A percentile compares a stretch with the other conserved stretches of the same genome.
Conservation (phyloP, 148 eudicot genomes). For the Limonium bicolor region DNA sequence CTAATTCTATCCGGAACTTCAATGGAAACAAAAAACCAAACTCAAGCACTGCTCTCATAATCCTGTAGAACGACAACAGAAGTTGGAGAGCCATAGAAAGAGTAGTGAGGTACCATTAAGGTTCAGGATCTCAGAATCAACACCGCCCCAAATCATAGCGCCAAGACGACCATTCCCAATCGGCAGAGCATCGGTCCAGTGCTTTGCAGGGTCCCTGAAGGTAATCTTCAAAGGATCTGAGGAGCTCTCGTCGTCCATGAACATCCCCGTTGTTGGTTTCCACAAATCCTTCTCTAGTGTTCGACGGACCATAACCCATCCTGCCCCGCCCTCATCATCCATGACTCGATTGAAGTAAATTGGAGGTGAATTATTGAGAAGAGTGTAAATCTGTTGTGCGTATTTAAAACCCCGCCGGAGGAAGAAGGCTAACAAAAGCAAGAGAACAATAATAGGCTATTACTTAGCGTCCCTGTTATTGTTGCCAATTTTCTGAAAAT, state of each 20-base stretch:
- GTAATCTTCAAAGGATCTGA: constrained; percentile 27
- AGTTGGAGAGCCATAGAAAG: not conserved
- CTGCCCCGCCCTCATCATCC: constrained; percentile 16
- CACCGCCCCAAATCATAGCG: constrained; percentile 67
- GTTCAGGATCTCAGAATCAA: constrained; percentile 37
- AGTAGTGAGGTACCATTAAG: constrained; percentile 55
- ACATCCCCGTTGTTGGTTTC: too few species aligned
- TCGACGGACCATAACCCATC: constrained; percentile 23
- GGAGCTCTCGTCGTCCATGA: constrained; percentile 1
- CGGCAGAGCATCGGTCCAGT: constrained; percentile 83
- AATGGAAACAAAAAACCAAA: too few species aligned
- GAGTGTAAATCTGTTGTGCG: too few species aligned
- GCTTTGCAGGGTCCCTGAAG: constrained; percentile 35
- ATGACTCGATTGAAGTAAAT: too few species aligned
- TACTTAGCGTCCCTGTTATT: too few species aligned
- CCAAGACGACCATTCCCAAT: constrained; percentile 77
- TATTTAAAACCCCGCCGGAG: too few species aligned
- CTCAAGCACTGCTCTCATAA: too few species aligned
- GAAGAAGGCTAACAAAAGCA: too few species aligned
- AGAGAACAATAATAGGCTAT: too few species aligned
- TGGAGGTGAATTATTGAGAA: too few species aligned
- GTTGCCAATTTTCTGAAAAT: too few species aligned
- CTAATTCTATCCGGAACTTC: not conserved
- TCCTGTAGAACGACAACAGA: not conserved
- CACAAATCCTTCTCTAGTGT: constrained; percentile 20